phyloP scores from a whole-genome alignment of 768 basidiomycete genomes.

The Leccinum rimulosum region DNA sequence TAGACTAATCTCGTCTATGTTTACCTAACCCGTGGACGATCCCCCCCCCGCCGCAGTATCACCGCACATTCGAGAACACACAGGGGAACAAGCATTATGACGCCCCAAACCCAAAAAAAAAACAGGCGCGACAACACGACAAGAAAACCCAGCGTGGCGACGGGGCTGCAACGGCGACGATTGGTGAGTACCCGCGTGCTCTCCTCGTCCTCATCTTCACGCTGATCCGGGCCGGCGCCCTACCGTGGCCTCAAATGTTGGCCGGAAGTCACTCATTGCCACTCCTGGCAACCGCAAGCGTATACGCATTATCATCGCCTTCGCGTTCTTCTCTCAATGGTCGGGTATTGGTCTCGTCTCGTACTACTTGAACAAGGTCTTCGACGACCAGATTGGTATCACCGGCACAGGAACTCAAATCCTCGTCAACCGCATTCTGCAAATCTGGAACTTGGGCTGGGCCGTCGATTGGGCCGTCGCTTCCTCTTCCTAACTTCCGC shows the following conservation, averaged over 20 bases:
- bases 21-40: too few species aligned
- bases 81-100: too few species aligned
- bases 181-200: too few species aligned
- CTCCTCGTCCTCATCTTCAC: too few species aligned
- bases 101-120: too few species aligned
- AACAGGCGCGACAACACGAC: too few species aligned
- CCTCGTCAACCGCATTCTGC: constrained; percentile 82
- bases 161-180: too few species aligned
- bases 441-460: constrained; percentile 76
- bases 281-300: constrained; percentile 74
- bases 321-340: constrained; percentile 86
- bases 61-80: too few species aligned
- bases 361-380: constrained; percentile 76
- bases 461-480: constrained; percentile 66
- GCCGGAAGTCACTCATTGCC: constrained; percentile 66
- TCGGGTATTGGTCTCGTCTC: constrained; percentile 83
- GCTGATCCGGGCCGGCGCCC: too few species aligned
- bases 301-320: constrained; percentile 69
- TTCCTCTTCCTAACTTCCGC: constrained; percentile 57
- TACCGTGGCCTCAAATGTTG: constrained; percentile 52
- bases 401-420: constrained; percentile 60
- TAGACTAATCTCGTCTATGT: too few species aligned
- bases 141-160: too few species aligned
- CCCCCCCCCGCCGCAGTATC: too few species aligned
- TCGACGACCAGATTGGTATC: constrained; percentile 60